These are phyloP conservation scores for Paramecium caudatum DNA, from an alignment of 73 alveolate species.

Conservation along the genomic window DNA sequence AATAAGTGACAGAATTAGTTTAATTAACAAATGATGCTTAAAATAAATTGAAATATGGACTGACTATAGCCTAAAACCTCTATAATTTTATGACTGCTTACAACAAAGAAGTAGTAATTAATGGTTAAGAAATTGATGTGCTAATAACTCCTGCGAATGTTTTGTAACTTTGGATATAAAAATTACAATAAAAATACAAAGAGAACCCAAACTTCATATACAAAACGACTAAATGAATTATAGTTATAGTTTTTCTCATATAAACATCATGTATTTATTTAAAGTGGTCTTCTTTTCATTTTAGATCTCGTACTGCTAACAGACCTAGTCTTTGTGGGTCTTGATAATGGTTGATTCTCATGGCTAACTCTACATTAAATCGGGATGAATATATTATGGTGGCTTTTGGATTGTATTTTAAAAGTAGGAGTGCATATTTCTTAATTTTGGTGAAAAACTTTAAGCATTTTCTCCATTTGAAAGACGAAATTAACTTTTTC, in stretches of 20 bases:
- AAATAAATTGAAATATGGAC: constrained; percentile 89
- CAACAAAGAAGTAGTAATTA: constrained; percentile 78
- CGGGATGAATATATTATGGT: neutral
- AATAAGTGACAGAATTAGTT: constrained; percentile 82
- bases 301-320: neutral
- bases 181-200: constrained; percentile 91
- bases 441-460: neutral
- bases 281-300: neutral
- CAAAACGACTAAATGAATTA: constrained; percentile 79
- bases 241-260: neutral
- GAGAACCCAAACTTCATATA: constrained; percentile 94
- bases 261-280: neutral
- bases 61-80: constrained; percentile 91
- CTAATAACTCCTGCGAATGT: constrained; percentile 91
- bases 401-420: neutral
- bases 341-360: neutral
- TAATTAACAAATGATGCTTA: constrained; percentile 86
- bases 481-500: constrained; percentile 2
- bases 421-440: constrained; percentile 1
- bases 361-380: neutral
- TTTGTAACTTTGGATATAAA: constrained; percentile 91
- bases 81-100: constrained; percentile 92
- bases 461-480: neutral
- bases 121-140: constrained; percentile 80
- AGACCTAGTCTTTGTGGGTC: neutral